phyloP scores from a whole-genome alignment of 2,329 filamentous ascomycete species.

The Calonectria honghensis region DNA sequence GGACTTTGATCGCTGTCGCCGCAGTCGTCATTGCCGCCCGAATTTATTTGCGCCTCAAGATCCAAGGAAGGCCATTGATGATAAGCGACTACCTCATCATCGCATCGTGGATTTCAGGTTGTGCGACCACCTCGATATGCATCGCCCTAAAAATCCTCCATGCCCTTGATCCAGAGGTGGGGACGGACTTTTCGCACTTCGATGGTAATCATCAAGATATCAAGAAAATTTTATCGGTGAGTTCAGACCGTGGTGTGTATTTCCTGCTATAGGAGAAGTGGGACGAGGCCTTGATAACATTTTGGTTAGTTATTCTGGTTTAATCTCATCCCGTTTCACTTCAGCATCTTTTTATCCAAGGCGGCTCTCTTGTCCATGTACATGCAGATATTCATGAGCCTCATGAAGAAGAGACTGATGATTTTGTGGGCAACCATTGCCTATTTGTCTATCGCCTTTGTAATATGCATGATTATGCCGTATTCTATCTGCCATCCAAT shows the following conservation, averaged over 20 bases:
- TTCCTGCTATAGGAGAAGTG: no score
- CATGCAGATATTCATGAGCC: neutral
- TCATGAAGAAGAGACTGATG: neutral
- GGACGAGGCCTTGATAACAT: neutral
- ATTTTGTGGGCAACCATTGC: neutral
- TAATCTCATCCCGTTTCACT: neutral
- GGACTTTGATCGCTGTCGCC: neutral
- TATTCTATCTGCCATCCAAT: conserved; percentile 12
- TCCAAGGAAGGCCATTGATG: neutral
- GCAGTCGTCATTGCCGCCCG: neutral
- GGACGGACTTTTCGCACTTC: neutral
- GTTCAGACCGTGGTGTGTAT: neutral
- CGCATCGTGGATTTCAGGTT: neutral
- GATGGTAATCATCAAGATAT: neutral
- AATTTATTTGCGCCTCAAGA: neutral
- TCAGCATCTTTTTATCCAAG: neutral
- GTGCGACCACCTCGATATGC: neutral
- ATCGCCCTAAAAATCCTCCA: neutral
- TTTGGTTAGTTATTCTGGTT: neutral
- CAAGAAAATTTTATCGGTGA: neutral
- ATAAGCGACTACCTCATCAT: neutral
- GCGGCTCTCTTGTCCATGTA: conserved; percentile 8
- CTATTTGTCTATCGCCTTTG: neutral
- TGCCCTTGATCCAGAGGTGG: conserved; percentile 6
- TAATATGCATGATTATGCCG: neutral